Percentiles rank a stretch among this genome's conserved stretches.
Conservation (phyloP, 164 flowering plant species). For the Stephania japonica region DNA sequence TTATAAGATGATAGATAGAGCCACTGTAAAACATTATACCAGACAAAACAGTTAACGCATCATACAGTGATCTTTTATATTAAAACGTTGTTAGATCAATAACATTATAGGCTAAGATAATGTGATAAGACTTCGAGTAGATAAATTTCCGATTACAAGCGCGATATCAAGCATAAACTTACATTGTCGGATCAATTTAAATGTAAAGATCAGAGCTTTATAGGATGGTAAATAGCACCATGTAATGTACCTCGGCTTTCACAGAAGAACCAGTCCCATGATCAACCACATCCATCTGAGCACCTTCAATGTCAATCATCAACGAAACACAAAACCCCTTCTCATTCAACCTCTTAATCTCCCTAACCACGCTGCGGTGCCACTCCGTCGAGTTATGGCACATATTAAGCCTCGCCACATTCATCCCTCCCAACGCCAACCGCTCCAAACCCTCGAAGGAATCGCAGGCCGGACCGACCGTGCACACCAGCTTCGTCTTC, state of each 20-base stretch:
- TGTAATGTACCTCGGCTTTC: constrained; percentile 46
- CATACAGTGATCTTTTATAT: too few species aligned
- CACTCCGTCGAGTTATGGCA: constrained; percentile 72
- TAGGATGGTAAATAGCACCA: too few species aligned
- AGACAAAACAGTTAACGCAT: too few species aligned
- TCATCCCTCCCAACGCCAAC: constrained; percentile 71
- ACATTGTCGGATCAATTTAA: too few species aligned
- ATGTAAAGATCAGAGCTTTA: too few species aligned
- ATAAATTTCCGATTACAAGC: too few species aligned
- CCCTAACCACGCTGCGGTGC: constrained; percentile 66
- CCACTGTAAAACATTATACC: too few species aligned
- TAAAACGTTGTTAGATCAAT: background rate
- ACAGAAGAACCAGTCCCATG: constrained; percentile 56
- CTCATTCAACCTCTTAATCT: constrained; percentile 61
- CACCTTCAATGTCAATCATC: constrained; percentile 85
- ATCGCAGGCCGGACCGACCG: constrained; percentile 72
- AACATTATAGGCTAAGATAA: background rate
- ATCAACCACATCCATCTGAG: constrained; percentile 69
- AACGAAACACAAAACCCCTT: constrained; percentile 68
- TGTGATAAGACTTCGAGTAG: background rate
- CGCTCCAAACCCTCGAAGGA: constrained; percentile 52
- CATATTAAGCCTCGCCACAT: constrained; percentile 80
- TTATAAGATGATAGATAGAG: too few species aligned
- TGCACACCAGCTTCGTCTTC: constrained; percentile 86
- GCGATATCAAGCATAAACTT: too few species aligned